These are phyloP conservation scores for Solanum neorickii DNA, from an alignment of 257 asterid species.

Conservation along the genomic window DNA sequence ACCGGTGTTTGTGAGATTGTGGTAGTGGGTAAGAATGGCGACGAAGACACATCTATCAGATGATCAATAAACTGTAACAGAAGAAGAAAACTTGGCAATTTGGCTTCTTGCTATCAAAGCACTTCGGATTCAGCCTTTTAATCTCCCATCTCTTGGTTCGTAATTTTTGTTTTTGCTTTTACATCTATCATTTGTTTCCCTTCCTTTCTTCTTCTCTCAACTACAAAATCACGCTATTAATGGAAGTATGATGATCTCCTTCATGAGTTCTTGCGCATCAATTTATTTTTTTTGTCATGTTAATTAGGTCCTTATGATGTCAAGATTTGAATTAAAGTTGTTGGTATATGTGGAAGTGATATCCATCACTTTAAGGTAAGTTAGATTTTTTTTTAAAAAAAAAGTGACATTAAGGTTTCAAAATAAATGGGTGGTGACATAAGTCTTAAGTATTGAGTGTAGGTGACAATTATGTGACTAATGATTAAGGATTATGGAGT, in stretches of 20 bases:
- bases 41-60: neutral
- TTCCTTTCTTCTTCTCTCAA: neutral
- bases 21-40: neutral
- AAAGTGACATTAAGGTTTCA: too few species aligned
- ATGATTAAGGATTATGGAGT: too few species aligned
- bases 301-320: slow-evolving; percentile 67
- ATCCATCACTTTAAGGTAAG: slow-evolving; percentile 82
- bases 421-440: too few species aligned
- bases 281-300: neutral
- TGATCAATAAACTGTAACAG: neutral
- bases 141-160: slow-evolving; percentile 70
- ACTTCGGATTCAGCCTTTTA: slow-evolving; percentile 64
- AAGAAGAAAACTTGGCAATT: slow-evolving; percentile 78
- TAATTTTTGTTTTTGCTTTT: neutral
- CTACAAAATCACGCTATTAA: neutral
- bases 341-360: slow-evolving; percentile 96
- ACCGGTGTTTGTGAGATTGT: neutral
- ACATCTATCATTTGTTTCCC: neutral
- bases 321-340: slow-evolving; percentile 79
- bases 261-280: neutral
- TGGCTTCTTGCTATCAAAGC: slow-evolving; percentile 78
- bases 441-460: too few species aligned
- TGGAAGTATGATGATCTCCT: neutral
- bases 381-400: neutral
- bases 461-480: too few species aligned